Evolutionary conservation across 805 yeast species (phyloP).

Genomic region (Suhomyces pyralidae): DNA sequence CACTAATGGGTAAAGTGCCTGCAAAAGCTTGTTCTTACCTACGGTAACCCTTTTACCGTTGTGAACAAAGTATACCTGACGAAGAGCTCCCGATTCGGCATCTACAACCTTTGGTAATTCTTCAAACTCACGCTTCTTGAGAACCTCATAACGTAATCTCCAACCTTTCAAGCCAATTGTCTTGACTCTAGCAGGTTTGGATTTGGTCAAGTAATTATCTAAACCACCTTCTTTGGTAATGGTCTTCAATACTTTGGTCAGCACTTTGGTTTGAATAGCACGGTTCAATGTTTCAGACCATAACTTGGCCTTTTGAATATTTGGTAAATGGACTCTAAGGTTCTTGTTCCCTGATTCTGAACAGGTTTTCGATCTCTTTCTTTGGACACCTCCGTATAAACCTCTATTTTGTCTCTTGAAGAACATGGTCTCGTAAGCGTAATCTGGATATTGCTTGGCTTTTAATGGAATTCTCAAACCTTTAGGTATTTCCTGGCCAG

Average conservation of each 20-base stretch:
- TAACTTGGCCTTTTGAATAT: slow-evolving; percentile 67
- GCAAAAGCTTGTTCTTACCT: slow-evolving; percentile 64
- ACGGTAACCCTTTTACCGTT: slow-evolving; percentile 49
- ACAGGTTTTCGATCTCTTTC: slow-evolving; percentile 71
- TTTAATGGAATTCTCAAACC: slow-evolving; percentile 23
- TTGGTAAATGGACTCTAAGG: slow-evolving; percentile 76
- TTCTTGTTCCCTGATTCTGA: slow-evolving; percentile 75
- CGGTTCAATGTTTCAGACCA: slow-evolving; percentile 80
- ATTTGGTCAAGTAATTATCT: slow-evolving; percentile 83
- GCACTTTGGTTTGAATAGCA: slow-evolving; percentile 56
- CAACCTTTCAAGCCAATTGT: slow-evolving; percentile 93
- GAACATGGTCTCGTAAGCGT: slow-evolving; percentile 67
- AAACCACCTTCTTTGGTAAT: slow-evolving; percentile 93
- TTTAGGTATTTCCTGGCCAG: slow-evolving; percentile 33
- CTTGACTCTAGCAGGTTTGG: slow-evolving; percentile 83
- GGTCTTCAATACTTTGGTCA: slow-evolving; percentile 80
- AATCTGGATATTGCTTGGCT: slow-evolving; percentile 24
- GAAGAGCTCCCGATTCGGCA: slow-evolving; percentile 24
- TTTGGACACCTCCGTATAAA: slow-evolving; percentile 83
- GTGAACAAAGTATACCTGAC: slow-evolving; percentile 51
- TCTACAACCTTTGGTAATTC: slow-evolving; percentile 35
- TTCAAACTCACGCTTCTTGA: slow-evolving; percentile 43
- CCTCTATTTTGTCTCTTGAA: slow-evolving; percentile 88
- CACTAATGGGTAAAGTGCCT: slow-evolving; percentile 51
- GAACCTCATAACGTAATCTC: slow-evolving; percentile 76